phyloP scores from a whole-genome alignment of 1,284 basidiomycete species.

The Rhodotorula sp. region DNA sequence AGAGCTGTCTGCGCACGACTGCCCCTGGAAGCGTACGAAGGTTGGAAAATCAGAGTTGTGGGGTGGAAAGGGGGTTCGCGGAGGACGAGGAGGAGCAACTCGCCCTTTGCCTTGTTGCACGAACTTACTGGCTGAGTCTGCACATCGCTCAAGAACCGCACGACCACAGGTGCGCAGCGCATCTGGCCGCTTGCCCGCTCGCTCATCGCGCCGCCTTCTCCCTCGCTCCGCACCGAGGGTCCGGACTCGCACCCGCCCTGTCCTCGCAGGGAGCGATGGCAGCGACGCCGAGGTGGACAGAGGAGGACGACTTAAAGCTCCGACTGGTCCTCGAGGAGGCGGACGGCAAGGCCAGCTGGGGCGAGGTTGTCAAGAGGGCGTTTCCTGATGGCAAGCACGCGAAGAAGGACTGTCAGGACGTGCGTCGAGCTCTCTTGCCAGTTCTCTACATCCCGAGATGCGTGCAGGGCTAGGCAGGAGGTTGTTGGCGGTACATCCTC shows the following conservation, averaged over 20 bases:
- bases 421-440: background rate
- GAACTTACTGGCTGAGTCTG: no score
- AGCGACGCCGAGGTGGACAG: constrained; percentile 6
- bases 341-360: constrained; percentile 33
- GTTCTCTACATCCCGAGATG: background rate
- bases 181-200: no score
- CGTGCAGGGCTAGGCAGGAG: background rate
- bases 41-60: no score
- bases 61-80: no score
- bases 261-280: background rate
- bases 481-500: no score
- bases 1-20: no score
- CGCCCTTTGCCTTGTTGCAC: no score
- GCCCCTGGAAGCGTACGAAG: no score
- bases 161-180: no score
- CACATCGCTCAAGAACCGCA: no score
- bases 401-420: constrained; percentile 31
- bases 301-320: constrained; percentile 27
- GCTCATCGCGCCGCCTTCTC: no score
- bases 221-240: background rate
- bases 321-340: constrained; percentile 20
- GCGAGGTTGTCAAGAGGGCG: constrained; percentile 20
- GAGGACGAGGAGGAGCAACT: no score
- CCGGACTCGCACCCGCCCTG: background rate
- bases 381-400: constrained; percentile 37